Evolutionary conservation across 768 basidiomycete genomes (phyloP), one percentile per base, ranked within the genome.

Genomic region (Leccinum longicurvipes): DNA sequence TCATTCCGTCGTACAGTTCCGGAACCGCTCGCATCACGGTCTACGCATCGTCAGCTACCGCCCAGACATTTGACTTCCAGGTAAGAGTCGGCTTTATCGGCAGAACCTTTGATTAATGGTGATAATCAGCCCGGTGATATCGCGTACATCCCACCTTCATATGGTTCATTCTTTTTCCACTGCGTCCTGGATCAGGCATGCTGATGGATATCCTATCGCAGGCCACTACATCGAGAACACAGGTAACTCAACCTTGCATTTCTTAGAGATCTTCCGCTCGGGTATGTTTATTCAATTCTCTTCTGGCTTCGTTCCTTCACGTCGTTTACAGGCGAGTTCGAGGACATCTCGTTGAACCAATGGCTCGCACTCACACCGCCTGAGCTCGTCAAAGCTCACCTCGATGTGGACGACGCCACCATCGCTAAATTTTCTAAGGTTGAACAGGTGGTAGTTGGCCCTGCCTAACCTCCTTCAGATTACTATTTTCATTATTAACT

Each of bases 171-270:
- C 32, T n/a, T 8, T 55, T 23, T 23, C 23, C 3, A 21, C 7
- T 8, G 3, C 36, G 21, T 39, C 45, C 21, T 17, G 5, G 36
- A 54, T 48, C 17, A 36, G 25, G n/a, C 32, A 4, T 14, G 45
- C 17, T 14, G 41, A 57, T 2, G 1, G 23, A 53, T 51, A 11
- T 1, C 48, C 1, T 7, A 34, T 55, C 60, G 15, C n/a, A 80
- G 84, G 84, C 1, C 86, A 88, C 63, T 86, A 87, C 63, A 74
- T 87, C 25, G 84, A 87, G 66, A 86, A 87, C 66, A 82, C 77
- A 4, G 84, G 85, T 15, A 80, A 84, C 59, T 75, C 77, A 2
- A 80, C 85, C 3, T 66, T 87, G 36, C 74, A 69, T 57, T 82
- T 80, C 63, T 73, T 88, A 6, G 85, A 87, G 64, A 79, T 87